Evolutionary conservation across 1,139 yeast species (phyloP).

Genomic region (Arxiozyma telluris): DNA sequence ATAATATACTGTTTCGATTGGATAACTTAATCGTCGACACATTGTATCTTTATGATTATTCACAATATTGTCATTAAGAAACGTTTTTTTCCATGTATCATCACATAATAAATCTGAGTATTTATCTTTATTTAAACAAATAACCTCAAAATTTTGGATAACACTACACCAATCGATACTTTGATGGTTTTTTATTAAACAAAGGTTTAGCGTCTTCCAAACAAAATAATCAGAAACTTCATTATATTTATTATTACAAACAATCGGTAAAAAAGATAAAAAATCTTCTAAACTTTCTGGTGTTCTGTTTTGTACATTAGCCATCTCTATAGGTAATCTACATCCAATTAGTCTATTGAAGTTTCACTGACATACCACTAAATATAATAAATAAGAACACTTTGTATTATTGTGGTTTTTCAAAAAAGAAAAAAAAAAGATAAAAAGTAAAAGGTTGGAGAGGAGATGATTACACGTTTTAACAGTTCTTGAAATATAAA

Average conservation of each 20-base stretch:
- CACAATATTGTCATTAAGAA: slow-evolving; percentile 7
- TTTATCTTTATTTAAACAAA: slow-evolving; percentile 9
- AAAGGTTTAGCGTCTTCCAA: slow-evolving; percentile 21
- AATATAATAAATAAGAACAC: background rate
- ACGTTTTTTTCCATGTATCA: slow-evolving; percentile 17
- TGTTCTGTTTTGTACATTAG: background rate
- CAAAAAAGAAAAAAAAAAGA: no score
- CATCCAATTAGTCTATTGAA: background rate
- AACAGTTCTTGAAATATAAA: no score
- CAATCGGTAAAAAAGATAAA: slow-evolving; percentile 17
- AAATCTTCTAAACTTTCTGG: slow-evolving; percentile 11
- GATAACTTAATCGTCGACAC: slow-evolving; percentile 23
- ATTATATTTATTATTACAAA: slow-evolving; percentile 19
- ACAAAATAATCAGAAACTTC: slow-evolving; percentile 21
- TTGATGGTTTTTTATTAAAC: slow-evolving; percentile 10
- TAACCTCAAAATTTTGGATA: slow-evolving; percentile 3
- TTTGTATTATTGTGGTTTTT: no score
- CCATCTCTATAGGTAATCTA: background rate
- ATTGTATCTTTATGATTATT: slow-evolving; percentile 19
- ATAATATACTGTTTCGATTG: slow-evolving; percentile 26
- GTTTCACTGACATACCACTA: background rate
- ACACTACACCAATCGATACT: slow-evolving; percentile 21
- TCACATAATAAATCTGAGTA: slow-evolving; percentile 13
- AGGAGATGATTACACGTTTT: background rate
- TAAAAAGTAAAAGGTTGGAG: no score